Evolutionary conservation across 257 asterid genomes (phyloP), one percentile per base, ranked within the genome.

Genomic region (Ilex aquifolium): DNA sequence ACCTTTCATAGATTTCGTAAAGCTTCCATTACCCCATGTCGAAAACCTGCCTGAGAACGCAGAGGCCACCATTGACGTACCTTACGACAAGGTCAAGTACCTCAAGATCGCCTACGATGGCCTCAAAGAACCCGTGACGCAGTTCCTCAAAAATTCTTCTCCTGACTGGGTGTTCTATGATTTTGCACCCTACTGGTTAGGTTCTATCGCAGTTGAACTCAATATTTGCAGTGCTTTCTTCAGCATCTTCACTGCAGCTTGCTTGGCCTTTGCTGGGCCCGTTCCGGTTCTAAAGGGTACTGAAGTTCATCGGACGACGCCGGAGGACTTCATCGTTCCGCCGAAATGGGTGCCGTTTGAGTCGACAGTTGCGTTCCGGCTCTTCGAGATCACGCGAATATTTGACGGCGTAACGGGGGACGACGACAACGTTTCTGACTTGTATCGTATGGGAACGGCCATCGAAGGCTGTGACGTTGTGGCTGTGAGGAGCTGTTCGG

Each of bases 121-220:
- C 31, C 75, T 77, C 32, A 64, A 70, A 71, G 17, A 44, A 3
- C 54, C 70, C 9, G 4, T 77, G 13, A 15, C 76, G 13, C 39
- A 60, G 9, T 73, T 73, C 10, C 68, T 77, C 1, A 56, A 66
- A 9, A 58, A 49, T 0, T 46, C 64, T 21, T 4, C 62, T 14
- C 80, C 80, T 1, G 83, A 78, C 59, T 78, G 80, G 78, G 30
- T 78, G 0, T 13, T 78, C 3, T 67, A 44, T 58, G 80, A 78
- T 60, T 74, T 78, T 54, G 66, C 57, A 6, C n/a, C 64, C 1
- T 61, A 78, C 31, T 74, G 80, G 83, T 2, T 78, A 3, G 74
- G 76, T 13, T 62, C 76, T 0, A 10, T 65, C 17, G 75, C 80
- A 6, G 8, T 46, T 0, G 59, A 17, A 46, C 62, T 71, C 44